Percentiles rank a stretch among this genome's conserved stretches.
These are phyloP conservation scores for Globisporangium middletonii DNA, from an alignment of 352 stramenopile species.

Conservation along the genomic window DNA sequence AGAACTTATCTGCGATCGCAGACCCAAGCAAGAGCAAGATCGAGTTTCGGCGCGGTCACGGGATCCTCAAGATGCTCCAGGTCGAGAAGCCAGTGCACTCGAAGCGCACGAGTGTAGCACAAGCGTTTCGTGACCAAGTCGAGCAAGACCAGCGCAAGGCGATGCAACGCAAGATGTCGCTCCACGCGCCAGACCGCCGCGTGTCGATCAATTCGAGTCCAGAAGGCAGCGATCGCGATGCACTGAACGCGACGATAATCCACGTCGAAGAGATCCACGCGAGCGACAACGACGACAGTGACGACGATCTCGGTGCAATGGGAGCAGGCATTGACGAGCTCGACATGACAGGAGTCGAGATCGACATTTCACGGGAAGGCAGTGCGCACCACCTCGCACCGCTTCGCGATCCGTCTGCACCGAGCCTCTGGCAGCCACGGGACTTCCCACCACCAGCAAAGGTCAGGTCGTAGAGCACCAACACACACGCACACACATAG, in stretches of 20 bases:
- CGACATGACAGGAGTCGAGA: slow-evolving; percentile 16
- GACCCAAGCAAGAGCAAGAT: slow-evolving; percentile 78
- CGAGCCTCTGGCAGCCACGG: slow-evolving; percentile 17
- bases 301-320: background rate
- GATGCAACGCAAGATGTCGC: slow-evolving; percentile 6
- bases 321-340: slow-evolving; percentile 2
- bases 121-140: slow-evolving; percentile 5
- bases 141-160: slow-evolving; percentile 9
- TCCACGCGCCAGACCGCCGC: slow-evolving; percentile 1
- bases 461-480: slow-evolving; percentile 3
- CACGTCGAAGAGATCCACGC: slow-evolving; percentile 9
- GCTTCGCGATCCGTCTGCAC: slow-evolving; percentile 7
- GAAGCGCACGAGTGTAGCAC: slow-evolving; percentile 20
- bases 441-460: slow-evolving; percentile 15
- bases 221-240: background rate
- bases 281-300: slow-evolving; percentile 3
- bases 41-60: slow-evolving; percentile 54
- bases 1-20: slow-evolving; percentile 53
- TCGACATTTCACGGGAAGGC: slow-evolving; percentile 8
- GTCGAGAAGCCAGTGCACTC: slow-evolving; percentile 54
- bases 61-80: slow-evolving; percentile 58
- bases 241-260: background rate
- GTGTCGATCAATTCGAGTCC: background rate
- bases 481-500: background rate
- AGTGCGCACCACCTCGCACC: slow-evolving; percentile 8